phyloP scores from a whole-genome alignment of 108 stramenopile genomes.

The Conticribra weissflogii region DNA sequence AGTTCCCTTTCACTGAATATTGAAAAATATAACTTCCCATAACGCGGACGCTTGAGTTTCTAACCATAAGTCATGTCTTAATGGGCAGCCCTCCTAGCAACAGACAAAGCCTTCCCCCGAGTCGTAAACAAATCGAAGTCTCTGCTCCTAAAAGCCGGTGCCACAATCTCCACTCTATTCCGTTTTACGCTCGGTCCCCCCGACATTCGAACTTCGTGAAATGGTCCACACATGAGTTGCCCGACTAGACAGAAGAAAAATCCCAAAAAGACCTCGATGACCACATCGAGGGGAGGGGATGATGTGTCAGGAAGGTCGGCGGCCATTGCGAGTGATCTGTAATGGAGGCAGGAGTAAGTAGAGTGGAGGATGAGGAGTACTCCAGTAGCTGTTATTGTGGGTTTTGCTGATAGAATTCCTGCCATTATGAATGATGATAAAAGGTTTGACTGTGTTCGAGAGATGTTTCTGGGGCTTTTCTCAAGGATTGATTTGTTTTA shows the following conservation, averaged over 20 bases:
- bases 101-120: slow-evolving; percentile 22
- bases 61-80: no score
- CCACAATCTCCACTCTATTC: slow-evolving; percentile 35
- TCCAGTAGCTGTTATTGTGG: slow-evolving; percentile 39
- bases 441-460: neutral
- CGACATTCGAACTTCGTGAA: slow-evolving; percentile 37
- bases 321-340: slow-evolving; percentile 49
- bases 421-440: slow-evolving; percentile 11
- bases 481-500: no score
- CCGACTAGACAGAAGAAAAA: slow-evolving; percentile 44
- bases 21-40: no score
- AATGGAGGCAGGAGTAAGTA: slow-evolving; percentile 55
- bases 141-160: slow-evolving; percentile 45
- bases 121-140: slow-evolving; percentile 54
- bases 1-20: no score
- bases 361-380: slow-evolving; percentile 46
- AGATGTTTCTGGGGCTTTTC: neutral
- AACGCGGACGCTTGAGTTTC: no score
- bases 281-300: slow-evolving; percentile 50
- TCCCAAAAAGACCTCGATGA: slow-evolving; percentile 48
- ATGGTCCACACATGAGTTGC: slow-evolving; percentile 50
- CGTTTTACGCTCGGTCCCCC: neutral
- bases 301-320: slow-evolving; percentile 50
- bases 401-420: slow-evolving; percentile 31
- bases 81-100: slow-evolving; percentile 2